Evolutionary conservation across 164 flowering plant genomes (phyloP), one percentile per base, ranked within the genome.

Genomic region (Protea cynaroides): DNA sequence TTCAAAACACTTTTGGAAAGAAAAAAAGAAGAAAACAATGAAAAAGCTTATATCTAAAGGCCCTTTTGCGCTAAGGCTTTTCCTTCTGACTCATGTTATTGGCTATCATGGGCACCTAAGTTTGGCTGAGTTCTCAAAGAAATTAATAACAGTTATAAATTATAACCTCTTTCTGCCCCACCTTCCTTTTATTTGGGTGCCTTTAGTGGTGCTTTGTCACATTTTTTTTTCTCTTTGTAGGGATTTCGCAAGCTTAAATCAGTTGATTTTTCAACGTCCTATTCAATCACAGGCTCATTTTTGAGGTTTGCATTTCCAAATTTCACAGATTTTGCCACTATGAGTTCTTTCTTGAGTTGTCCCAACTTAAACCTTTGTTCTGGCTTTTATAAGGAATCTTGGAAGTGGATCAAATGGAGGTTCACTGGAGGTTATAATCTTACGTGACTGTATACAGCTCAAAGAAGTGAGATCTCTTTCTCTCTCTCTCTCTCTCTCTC

Each of bases 361-460:
- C 34, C 34, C 34, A 29, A 29, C 34, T 29, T 29, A 29, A 29
- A 29, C 34, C 54, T 34, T 17, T 55, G 21, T 56, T 58, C 34
- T 55, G 8, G 9, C 57, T 57, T 24, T 65, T 52, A 61, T 40
- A 3, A 92, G 97, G 77, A 84, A 83, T 72, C 85, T 86, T 69
- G 91, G 88, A 56, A 75, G 76, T 70, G 70, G 66, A 23, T 57
- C 66, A 0, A 77, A 78, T 60, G 95, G 86, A 37, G 79, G 69
- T 61, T 53, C 69, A 18, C 79, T 92, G 63, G 98, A 90, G 77
- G 83, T 83, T 56, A 65, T 92, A 67, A 76, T 83, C 67, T 81
- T 92, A 74, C 83, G 98, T 53, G 98, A 92, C 62, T 92, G 96
- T 81, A 86, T 89, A 87, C 95, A 89, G 75, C 88, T 92, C 60